Percentiles rank a stretch among this genome's conserved stretches.
These are phyloP conservation scores for Fragaria iinumae DNA, from an alignment of 306 rosid species.

Conservation along the genomic window DNA sequence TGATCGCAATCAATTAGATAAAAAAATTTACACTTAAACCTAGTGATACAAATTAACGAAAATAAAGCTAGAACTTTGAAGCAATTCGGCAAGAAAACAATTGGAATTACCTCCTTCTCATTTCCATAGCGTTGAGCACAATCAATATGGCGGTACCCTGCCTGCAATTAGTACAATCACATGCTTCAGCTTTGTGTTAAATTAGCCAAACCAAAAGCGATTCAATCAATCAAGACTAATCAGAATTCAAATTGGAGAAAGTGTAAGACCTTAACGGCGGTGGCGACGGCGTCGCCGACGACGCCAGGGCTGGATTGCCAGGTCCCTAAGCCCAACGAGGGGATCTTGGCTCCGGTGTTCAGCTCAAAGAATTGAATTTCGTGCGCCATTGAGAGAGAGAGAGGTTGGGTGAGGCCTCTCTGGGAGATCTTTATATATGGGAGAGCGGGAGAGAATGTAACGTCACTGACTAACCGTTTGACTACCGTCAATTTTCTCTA, in stretches of 20 bases:
- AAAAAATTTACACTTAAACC: too few species aligned
- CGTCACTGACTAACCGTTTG: neutral
- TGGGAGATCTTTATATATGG: neutral
- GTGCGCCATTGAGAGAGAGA: constrained; percentile 35
- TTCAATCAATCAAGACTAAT: neutral
- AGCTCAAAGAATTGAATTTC: constrained; percentile 39
- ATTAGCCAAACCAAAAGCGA: neutral
- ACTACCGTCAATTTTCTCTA: neutral
- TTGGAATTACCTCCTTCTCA: too few species aligned
- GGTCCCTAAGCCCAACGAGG: constrained; percentile 75
- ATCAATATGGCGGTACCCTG: too few species aligned
- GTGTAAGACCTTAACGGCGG: constrained; percentile 50
- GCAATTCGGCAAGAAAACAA: neutral
- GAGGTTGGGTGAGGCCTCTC: neutral
- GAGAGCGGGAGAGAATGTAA: neutral
- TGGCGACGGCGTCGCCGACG: constrained; percentile 44
- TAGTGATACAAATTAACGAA: neutral
- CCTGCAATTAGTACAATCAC: too few species aligned
- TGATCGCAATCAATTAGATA: neutral
- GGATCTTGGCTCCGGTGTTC: constrained; percentile 22
- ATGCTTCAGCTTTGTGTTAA: too few species aligned
- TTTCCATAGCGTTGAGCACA: too few species aligned
- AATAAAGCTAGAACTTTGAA: neutral
- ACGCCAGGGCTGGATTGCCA: constrained; percentile 62
- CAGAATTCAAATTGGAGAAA: neutral